Percentiles rank a stretch among this genome's conserved stretches.
phyloP scores from a whole-genome alignment of 2,329 filamentous ascomycete species.

The Aspergillus pseudoterreus region DNA sequence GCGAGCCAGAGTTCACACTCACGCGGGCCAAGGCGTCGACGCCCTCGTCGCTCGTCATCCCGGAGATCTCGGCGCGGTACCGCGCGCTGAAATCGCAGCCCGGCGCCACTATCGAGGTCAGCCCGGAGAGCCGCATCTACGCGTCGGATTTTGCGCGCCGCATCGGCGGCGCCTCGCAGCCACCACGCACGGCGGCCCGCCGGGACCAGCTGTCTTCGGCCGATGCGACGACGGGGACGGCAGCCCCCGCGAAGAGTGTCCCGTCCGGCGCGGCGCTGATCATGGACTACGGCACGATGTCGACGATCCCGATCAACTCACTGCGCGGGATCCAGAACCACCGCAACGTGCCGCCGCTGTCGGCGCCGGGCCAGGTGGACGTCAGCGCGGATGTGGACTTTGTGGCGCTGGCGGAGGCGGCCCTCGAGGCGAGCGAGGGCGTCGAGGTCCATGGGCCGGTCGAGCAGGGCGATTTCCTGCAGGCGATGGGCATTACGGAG shows the following conservation, averaged over 20 bases:
- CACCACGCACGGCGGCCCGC: slow-evolving; percentile 16
- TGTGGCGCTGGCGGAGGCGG: slow-evolving; percentile 75
- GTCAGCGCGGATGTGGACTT: slow-evolving; percentile 94
- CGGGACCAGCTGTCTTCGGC: background rate
- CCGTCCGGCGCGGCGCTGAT: slow-evolving; percentile 88
- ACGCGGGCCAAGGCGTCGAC: slow-evolving; percentile 72
- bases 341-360: slow-evolving; percentile 72
- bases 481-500: slow-evolving; percentile 76
- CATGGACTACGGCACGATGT: slow-evolving; percentile 83
- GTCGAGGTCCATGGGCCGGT: slow-evolving; percentile 93
- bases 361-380: slow-evolving; percentile 76
- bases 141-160: slow-evolving; percentile 75
- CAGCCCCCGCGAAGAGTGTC: slow-evolving; percentile 51
- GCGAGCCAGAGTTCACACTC: slow-evolving; percentile 80
- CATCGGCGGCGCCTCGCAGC: slow-evolving; percentile 66
- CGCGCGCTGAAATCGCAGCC: slow-evolving; percentile 64
- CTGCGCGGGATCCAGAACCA: slow-evolving; percentile 84
- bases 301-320: slow-evolving; percentile 80
- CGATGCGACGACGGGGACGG: slow-evolving; percentile 5
- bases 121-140: slow-evolving; percentile 79
- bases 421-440: slow-evolving; percentile 67
- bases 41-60: slow-evolving; percentile 79
- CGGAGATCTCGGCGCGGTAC: slow-evolving; percentile 77
- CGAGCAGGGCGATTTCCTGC: slow-evolving; percentile 76
- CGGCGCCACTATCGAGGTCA: slow-evolving; percentile 79